A percentile compares a stretch with the other conserved stretches of the same genome.
Conservation (phyloP, 208 protist species). For the Acanthamoeba castellanii region DNA sequence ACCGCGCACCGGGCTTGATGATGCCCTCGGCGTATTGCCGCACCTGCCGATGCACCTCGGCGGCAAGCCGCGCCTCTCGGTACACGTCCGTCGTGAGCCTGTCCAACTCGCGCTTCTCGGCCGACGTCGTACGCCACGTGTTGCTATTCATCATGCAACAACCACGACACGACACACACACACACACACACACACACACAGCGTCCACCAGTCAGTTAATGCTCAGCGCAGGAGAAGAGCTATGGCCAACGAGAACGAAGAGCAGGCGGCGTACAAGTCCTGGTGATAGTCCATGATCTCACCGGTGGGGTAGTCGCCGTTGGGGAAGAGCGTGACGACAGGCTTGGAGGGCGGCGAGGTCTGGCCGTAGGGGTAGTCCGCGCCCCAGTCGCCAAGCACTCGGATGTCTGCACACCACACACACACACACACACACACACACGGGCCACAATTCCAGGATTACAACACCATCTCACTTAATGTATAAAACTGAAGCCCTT, state of each 20-base stretch:
- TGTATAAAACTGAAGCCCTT: background rate
- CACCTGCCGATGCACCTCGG: conserved; percentile 88
- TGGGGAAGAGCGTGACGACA: conserved; percentile 92
- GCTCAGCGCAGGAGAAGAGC: background rate
- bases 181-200: background rate
- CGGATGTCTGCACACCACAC: conserved; percentile 25
- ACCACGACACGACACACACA: background rate
- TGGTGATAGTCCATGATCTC: conserved; percentile 93
- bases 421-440: background rate
- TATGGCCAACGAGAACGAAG: background rate
- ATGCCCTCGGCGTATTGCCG: conserved; percentile 53
- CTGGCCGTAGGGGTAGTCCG: conserved; percentile 77
- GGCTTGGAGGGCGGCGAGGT: conserved; percentile 93
- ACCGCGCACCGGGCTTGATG: conserved; percentile 82
- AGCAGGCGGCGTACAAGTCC: conserved; percentile 81
- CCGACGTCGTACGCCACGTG: conserved; percentile 93
- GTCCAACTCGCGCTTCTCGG: conserved; percentile 95
- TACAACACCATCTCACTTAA: background rate
- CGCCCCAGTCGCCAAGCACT: conserved; percentile 9
- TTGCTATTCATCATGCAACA: conserved; percentile 86
- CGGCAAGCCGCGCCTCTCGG: conserved; percentile 89
- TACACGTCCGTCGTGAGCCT: conserved; percentile 88
- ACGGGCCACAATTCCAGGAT: background rate
- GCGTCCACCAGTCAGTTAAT: background rate
- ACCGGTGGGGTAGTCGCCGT: conserved; percentile 91